Conservation (phyloP, 1,284 basidiomycete genomes). For the Puccinia triticina region DNA sequence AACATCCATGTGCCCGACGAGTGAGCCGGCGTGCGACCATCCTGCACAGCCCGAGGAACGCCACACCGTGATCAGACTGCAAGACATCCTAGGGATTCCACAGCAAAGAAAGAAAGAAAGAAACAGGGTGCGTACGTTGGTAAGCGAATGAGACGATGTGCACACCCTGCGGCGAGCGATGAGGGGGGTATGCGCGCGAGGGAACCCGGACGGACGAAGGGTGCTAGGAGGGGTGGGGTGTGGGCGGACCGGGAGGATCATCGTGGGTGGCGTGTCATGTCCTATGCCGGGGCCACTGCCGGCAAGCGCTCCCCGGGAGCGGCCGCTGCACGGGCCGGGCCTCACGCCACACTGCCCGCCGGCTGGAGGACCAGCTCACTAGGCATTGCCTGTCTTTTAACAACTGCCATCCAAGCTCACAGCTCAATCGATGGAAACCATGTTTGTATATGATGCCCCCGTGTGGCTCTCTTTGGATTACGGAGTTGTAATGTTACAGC, state of each 20-base stretch:
- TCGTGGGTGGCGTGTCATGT: neutral
- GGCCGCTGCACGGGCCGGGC: no score
- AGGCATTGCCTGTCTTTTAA: no score
- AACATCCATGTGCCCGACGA: conserved; percentile 8
- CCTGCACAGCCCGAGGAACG: neutral
- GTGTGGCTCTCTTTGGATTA: neutral
- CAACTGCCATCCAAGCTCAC: no score
- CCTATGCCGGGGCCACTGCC: no score
- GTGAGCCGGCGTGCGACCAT: neutral
- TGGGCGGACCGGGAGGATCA: neutral
- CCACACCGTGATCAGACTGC: neutral
- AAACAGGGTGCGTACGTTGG: neutral
- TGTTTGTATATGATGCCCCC: no score
- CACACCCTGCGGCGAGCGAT: neutral
- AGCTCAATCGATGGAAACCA: no score
- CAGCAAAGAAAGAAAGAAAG: neutral
- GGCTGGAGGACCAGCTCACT: no score
- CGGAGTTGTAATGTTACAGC: neutral
- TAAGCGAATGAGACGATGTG: neutral
- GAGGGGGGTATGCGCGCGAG: neutral
- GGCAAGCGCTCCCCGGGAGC: no score
- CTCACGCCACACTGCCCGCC: no score
- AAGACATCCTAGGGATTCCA: no score
- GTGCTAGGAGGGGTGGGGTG: neutral
- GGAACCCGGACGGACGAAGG: neutral